Evolutionary conservation across 352 stramenopile species (phyloP).

Genomic region (Pythium guiyangense): DNA sequence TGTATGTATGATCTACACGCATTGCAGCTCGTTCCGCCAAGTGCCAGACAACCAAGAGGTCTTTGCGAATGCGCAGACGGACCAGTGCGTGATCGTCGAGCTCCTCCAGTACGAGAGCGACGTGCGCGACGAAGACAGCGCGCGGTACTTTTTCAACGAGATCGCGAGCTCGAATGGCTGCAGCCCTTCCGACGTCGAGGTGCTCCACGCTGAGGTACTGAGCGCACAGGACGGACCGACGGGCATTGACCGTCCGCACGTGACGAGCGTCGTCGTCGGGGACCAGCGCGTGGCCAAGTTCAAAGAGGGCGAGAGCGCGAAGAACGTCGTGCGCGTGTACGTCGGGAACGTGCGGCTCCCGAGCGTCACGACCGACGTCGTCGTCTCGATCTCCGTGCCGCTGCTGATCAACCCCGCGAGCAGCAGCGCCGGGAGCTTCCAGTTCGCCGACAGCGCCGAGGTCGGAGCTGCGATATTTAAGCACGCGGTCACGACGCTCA

Average conservation of each 20-base stretch:
- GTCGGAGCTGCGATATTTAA: constrained; percentile 70
- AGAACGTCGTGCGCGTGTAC: constrained; percentile 85
- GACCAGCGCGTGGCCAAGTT: constrained; percentile 85
- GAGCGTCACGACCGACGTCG: constrained; percentile 70
- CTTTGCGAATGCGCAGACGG: constrained; percentile 72
- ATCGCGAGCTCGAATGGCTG: constrained; percentile 80
- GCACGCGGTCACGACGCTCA: constrained; percentile 59
- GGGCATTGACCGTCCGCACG: constrained; percentile 29
- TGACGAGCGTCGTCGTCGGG: constrained; percentile 50
- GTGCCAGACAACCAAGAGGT: constrained; percentile 88
- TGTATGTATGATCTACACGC: too few relatives aligned
- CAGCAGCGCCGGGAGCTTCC: constrained; percentile 55
- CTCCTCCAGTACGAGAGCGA: constrained; percentile 62
- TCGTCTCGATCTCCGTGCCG: constrained; percentile 75
- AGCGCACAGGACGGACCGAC: constrained; percentile 19
- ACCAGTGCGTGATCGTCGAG: constrained; percentile 84
- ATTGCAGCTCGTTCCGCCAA: constrained; percentile 64
- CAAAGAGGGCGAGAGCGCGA: constrained; percentile 71
- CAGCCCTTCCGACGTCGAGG: constrained; percentile 39
- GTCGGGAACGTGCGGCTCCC: constrained; percentile 70
- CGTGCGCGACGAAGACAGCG: constrained; percentile 43
- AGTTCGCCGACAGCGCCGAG: constrained; percentile 64
- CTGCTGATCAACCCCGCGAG: constrained; percentile 72
- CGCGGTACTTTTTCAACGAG: constrained; percentile 82
- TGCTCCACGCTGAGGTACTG: constrained; percentile 42